Conservation (phyloP, 2,329 filamentous ascomycete genomes). For the Phialophora macrospora region DNA sequence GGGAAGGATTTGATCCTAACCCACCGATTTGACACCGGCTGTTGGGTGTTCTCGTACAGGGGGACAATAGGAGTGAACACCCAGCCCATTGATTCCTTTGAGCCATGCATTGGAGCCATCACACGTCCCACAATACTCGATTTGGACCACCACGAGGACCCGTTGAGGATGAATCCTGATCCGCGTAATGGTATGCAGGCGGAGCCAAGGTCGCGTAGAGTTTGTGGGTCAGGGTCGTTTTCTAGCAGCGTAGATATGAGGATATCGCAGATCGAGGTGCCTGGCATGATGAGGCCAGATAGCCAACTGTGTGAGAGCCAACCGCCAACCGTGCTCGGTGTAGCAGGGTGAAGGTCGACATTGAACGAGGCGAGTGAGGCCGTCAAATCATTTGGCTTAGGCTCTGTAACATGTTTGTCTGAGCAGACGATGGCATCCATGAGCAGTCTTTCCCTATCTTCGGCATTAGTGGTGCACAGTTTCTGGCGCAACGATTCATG, state of each 20-base stretch:
- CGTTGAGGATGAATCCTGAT: constrained; percentile 55
- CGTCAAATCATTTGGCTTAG: constrained; percentile 11
- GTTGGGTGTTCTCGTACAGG: constrained; percentile 40
- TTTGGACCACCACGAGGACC: constrained; percentile 63
- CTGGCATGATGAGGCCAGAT: constrained; percentile 60
- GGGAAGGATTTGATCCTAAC: constrained; percentile 52
- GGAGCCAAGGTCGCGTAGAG: constrained; percentile 56
- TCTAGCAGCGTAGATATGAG: constrained; percentile 63
- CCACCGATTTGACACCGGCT: constrained; percentile 53
- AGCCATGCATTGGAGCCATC: constrained; percentile 52
- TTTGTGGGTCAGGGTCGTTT: constrained; percentile 53
- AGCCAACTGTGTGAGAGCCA: constrained; percentile 63
- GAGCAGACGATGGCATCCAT: constrained; percentile 29
- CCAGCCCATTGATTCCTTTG: constrained; percentile 62
- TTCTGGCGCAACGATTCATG: constrained; percentile 33
- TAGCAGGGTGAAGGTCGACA: constrained; percentile 32
- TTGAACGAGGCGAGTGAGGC: constrained; percentile 21
- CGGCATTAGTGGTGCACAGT: constrained; percentile 30
- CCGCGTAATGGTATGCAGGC: constrained; percentile 57
- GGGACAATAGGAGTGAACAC: constrained; percentile 52
- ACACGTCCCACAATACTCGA: constrained; percentile 60
- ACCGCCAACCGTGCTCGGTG: constrained; percentile 49
- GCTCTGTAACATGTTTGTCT: not conserved
- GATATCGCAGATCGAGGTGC: constrained; percentile 58
- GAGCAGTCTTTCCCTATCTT: constrained; percentile 33